Evolutionary conservation across 306 rosid species (phyloP), one percentile per base, ranked within the genome.

Genomic region (Quercus parvula): DNA sequence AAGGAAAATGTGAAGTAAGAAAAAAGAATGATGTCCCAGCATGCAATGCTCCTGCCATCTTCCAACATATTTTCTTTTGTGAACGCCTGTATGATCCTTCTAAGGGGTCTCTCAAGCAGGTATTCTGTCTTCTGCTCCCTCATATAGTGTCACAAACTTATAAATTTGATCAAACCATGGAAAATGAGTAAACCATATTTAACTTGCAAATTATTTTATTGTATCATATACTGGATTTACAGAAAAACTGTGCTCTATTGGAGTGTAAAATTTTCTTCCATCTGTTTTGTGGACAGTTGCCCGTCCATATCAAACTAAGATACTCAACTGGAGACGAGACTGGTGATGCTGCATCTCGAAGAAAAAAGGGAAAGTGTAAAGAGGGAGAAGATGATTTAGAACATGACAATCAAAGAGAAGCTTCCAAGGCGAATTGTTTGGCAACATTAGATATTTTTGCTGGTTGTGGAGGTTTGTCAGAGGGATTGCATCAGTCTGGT

Each of bases 381-480:
- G 97, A 93, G 84, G 98, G 91, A 79, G 99, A 90, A 79, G 72
- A 31, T 67, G 44, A 57, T 81, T 63, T 86, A 61, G 97, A 83
- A 75, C 70, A 54, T 28, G 90, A 79, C 31, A 83, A 75, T 27
- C 89, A 81, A 77, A 81, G 41, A 28, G 87, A 80, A 31, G 69
- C 78, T 58, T 74, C 75, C 25, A 75, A 70, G 79, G 88, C 85
- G 61, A 86, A 85, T 35, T 74, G 86, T 56, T 85, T 95, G 78
- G 89, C 92, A 59, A 95, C 99, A 49, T 83, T 95, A 67, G 97
- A 95, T 85, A 93, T 93, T 79, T 95, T 95, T 90, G 98, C 99
- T 2, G 98, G 99, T 2, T 95, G 99, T 82, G 99, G 98, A 77
- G 99, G 99, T 71, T 82, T 95, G 75, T 95, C 99, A 20, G 89